A percentile compares a stretch with the other conserved stretches of the same genome.
These are phyloP conservation scores for Tremella yokohamensis DNA, from an alignment of 768 basidiomycete genomes.

Conservation along the genomic window DNA sequence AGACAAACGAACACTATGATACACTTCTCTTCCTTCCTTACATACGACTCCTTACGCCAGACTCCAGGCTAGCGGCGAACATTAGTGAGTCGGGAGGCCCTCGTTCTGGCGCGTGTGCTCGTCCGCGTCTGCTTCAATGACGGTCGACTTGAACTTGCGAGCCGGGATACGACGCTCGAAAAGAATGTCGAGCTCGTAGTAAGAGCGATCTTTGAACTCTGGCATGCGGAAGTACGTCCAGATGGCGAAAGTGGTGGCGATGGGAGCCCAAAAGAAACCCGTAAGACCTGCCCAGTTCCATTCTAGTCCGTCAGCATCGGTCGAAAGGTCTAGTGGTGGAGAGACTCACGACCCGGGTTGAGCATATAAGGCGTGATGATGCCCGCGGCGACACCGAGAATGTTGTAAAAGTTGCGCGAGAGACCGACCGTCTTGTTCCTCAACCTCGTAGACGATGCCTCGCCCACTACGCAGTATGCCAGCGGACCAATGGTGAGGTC, in stretches of 20 bases:
- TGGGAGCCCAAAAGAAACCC: conserved; percentile 5
- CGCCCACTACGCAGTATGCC: conserved; percentile 35
- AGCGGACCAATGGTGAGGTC: conserved; percentile 37
- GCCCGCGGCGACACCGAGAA: conserved; percentile 13
- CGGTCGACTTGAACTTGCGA: conserved; percentile 46
- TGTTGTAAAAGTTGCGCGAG: conserved; percentile 26
- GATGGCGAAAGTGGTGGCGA: conserved; percentile 6
- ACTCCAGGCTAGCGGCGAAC: too few species aligned
- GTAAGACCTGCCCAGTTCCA: not conserved
- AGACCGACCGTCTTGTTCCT: conserved; percentile 40
- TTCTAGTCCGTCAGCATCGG: conserved; percentile 1
- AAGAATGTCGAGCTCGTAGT: conserved; percentile 52
- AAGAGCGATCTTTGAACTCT: conserved; percentile 37
- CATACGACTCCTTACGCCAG: too few species aligned
- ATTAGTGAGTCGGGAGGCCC: too few species aligned
- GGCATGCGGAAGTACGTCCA: conserved; percentile 42
- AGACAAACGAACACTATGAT: too few species aligned
- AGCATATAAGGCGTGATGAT: conserved; percentile 38
- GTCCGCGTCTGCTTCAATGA: conserved; percentile 26
- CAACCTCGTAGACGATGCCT: conserved; percentile 34
- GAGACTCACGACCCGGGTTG: conserved; percentile 15
- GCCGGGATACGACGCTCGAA: conserved; percentile 51
- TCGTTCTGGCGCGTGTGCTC: too few species aligned
- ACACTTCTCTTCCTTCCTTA: too few species aligned
- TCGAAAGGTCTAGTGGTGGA: not conserved